These are phyloP conservation scores for Suillus subalutaceus DNA, from an alignment of 768 basidiomycete genomes.

Conservation along the genomic window DNA sequence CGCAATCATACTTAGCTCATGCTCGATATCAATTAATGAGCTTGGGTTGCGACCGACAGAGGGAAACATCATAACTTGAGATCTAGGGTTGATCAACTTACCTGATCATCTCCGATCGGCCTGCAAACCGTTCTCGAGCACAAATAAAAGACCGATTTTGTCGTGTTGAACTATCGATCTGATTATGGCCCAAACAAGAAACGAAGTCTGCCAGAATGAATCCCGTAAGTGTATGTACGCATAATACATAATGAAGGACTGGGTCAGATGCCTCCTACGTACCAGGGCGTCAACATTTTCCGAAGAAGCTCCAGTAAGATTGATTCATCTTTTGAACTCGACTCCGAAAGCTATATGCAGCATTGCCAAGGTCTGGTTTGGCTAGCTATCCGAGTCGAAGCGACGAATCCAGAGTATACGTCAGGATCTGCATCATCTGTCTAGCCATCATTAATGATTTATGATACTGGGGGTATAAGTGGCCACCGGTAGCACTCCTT, in stretches of 20 bases:
- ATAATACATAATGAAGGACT: background rate
- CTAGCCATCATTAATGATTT: conserved; percentile 18
- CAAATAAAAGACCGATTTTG: background rate
- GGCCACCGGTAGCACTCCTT: conserved; percentile 33
- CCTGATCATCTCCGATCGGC: background rate
- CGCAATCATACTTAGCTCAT: background rate
- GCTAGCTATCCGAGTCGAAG: background rate
- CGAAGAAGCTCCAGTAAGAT: background rate
- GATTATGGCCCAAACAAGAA: background rate
- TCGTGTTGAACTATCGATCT: background rate
- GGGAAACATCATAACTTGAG: background rate
- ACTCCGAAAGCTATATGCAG: conserved; percentile 31
- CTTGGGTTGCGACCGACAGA: background rate
- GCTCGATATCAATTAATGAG: background rate
- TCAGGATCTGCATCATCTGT: conserved; percentile 32
- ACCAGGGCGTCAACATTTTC: background rate
- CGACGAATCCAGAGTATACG: conserved; percentile 32
- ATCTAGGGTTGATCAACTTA: background rate
- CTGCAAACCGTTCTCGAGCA: background rate
- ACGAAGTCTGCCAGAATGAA: background rate
- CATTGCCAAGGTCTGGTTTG: conserved; percentile 19
- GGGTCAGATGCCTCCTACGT: background rate
- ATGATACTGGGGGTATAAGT: background rate
- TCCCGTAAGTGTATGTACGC: background rate
- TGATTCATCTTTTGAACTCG: conserved; percentile 9